Percentiles rank a stretch among this genome's conserved stretches.
Conservation (phyloP, 2,329 filamentous ascomycete genomes). For the Pyricularia sp. region DNA sequence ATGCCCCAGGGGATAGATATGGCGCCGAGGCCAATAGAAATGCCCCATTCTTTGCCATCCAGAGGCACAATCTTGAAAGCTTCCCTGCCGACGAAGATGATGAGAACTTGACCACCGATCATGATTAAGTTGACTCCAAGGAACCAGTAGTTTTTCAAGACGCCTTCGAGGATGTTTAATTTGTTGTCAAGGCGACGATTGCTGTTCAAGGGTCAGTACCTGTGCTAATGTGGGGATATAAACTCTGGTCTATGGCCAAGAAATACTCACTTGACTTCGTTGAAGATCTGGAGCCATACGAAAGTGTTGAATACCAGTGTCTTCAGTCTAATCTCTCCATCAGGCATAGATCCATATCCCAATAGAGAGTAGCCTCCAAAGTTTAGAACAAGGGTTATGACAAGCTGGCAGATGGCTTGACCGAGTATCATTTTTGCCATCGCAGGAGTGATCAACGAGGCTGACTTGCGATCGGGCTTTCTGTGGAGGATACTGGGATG, state of each 20-base stretch:
- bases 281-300: conserved; percentile 67
- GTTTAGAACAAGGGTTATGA: conserved; percentile 70
- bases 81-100: conserved; percentile 69
- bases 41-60: conserved; percentile 68
- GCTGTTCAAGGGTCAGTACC: conserved; percentile 20
- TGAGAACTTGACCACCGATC: conserved; percentile 75
- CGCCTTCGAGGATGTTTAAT: conserved; percentile 80
- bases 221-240: not conserved
- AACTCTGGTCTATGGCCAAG: not conserved
- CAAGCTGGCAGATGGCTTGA: conserved; percentile 82
- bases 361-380: conserved; percentile 50
- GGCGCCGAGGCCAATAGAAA: conserved; percentile 67
- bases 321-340: conserved; percentile 17
- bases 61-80: conserved; percentile 61
- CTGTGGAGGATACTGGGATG: conserved; percentile 71
- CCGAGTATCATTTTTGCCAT: conserved; percentile 99
- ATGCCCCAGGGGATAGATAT: conserved; percentile 69
- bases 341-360: conserved; percentile 31
- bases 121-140: conserved; percentile 71
- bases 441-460: conserved; percentile 66
- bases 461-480: conserved; percentile 52
- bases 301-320: conserved; percentile 62
- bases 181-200: conserved; percentile 79
- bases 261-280: conserved; percentile 44
- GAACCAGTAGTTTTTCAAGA: conserved; percentile 74